Evolutionary conservation across 1,284 basidiomycete species (phyloP).

Genomic region (Puccinia brachypodii): DNA sequence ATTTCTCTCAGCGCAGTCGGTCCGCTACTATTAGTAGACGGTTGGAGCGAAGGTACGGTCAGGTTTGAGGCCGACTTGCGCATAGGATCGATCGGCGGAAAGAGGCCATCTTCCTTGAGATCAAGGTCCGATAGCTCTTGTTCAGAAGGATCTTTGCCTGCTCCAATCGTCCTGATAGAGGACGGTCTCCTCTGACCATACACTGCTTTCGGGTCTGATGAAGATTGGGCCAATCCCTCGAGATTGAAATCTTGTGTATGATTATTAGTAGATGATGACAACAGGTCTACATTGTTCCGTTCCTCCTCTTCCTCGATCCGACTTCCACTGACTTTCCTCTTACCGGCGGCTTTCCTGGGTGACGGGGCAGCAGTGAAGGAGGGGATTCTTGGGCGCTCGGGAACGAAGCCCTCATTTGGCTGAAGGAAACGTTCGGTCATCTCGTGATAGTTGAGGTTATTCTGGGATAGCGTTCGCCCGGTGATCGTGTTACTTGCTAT

Average conservation of each 20-base stretch:
- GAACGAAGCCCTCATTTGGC: neutral
- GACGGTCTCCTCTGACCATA: neutral
- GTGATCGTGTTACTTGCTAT: neutral
- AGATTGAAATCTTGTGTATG: neutral
- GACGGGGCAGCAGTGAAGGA: constrained; percentile 8
- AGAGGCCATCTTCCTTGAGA: neutral
- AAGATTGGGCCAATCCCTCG: neutral
- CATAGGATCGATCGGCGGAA: constrained; percentile 6
- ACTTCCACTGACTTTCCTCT: constrained; percentile 4
- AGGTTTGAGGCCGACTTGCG: constrained; percentile 27
- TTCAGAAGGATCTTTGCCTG: neutral
- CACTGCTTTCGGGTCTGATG: neutral
- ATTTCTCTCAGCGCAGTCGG: constrained; percentile 58
- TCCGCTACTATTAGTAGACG: constrained; percentile 53
- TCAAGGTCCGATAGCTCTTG: neutral
- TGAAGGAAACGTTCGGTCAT: constrained; percentile 19
- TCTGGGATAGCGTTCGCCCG: neutral
- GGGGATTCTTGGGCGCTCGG: constrained; percentile 21
- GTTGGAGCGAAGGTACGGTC: constrained; percentile 47
- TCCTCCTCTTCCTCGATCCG: constrained; percentile 32
- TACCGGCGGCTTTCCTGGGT: neutral
- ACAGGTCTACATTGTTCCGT: neutral
- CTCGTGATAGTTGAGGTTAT: neutral
- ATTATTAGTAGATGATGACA: neutral
- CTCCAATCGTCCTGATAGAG: constrained; percentile 9